These are phyloP conservation scores for Arthromyces matolae DNA, from an alignment of 768 basidiomycete species.

Conservation along the genomic window DNA sequence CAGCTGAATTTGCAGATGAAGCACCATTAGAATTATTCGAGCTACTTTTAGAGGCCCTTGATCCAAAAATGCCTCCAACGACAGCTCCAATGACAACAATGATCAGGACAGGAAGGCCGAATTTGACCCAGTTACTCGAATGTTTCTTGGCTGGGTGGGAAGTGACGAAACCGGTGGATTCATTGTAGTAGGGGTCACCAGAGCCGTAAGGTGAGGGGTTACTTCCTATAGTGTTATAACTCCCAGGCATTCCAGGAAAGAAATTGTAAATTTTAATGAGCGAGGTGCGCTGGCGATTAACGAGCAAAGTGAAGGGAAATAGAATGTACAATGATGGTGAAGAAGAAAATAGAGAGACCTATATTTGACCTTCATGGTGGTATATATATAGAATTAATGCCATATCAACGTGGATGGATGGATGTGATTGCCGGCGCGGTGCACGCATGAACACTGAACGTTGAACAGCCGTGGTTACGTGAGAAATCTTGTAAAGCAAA, in stretches of 20 bases:
- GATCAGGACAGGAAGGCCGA: slow-evolving; percentile 65
- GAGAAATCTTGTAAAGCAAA: too few relatives aligned
- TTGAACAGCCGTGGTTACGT: too few relatives aligned
- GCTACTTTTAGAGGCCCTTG: slow-evolving; percentile 39
- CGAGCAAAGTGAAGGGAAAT: slow-evolving; percentile 23
- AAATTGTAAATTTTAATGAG: slow-evolving; percentile 15
- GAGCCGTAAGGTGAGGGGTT: slow-evolving; percentile 39
- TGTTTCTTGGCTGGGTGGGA: slow-evolving; percentile 50
- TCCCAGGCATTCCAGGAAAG: slow-evolving; percentile 30
- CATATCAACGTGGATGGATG: too few relatives aligned
- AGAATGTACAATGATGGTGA: slow-evolving; percentile 17
- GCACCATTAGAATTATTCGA: slow-evolving; percentile 34
- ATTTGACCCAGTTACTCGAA: slow-evolving; percentile 69
- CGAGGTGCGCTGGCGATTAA: too few relatives aligned
- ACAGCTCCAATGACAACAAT: slow-evolving; percentile 64
- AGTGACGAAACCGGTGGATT: slow-evolving; percentile 67
- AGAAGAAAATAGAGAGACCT: slow-evolving; percentile 3
- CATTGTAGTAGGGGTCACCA: slow-evolving; percentile 65
- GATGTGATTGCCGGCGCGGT: too few relatives aligned
- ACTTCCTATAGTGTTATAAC: slow-evolving; percentile 25
- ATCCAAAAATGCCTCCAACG: slow-evolving; percentile 78
- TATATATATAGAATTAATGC: too few relatives aligned
- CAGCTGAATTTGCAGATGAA: slow-evolving; percentile 52
- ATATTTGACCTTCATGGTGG: too few relatives aligned
- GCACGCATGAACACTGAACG: too few relatives aligned